Conservation (phyloP, 805 yeast species). For the Wickerhamiella lipophila region DNA sequence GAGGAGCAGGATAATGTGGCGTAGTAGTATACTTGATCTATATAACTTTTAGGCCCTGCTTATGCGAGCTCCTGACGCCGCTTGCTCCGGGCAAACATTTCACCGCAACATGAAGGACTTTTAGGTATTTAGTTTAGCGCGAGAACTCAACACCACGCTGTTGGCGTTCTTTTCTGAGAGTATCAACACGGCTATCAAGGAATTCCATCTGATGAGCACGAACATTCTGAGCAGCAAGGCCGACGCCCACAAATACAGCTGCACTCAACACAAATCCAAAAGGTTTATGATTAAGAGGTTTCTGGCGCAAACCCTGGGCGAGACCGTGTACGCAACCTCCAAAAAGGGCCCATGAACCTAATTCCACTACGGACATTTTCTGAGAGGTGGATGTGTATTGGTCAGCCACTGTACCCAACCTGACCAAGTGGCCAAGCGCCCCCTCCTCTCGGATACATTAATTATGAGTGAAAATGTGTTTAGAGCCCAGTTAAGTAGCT, state of each 20-base stretch:
- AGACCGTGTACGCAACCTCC: conserved; percentile 23
- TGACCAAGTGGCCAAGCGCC: background rate
- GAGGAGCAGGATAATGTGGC: background rate
- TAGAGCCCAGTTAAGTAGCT: conserved; percentile 24
- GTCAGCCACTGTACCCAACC: conserved; percentile 1
- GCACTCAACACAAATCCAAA: conserved; percentile 25
- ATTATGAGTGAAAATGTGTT: conserved; percentile 24
- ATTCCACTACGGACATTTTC: conserved; percentile 18
- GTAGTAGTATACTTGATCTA: background rate
- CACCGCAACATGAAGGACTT: background rate
- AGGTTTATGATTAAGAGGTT: conserved; percentile 28
- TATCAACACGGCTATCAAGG: conserved; percentile 23
- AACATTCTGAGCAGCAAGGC: conserved; percentile 24
- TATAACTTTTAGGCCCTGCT: background rate
- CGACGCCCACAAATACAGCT: conserved; percentile 27
- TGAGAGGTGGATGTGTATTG: background rate
- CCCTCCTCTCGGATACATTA: too few relatives aligned
- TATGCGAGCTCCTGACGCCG: background rate
- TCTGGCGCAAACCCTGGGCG: conserved; percentile 28
- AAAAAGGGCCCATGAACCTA: conserved; percentile 23
- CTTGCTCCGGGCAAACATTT: background rate
- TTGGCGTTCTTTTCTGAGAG: conserved; percentile 22
- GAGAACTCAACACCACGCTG: conserved; percentile 24
- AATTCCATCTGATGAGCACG: conserved; percentile 24
- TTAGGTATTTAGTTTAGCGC: conserved; percentile 11